Evolutionary conservation across 2,329 filamentous ascomycete species (phyloP).

Genomic region (Curvularia spicifera): DNA sequence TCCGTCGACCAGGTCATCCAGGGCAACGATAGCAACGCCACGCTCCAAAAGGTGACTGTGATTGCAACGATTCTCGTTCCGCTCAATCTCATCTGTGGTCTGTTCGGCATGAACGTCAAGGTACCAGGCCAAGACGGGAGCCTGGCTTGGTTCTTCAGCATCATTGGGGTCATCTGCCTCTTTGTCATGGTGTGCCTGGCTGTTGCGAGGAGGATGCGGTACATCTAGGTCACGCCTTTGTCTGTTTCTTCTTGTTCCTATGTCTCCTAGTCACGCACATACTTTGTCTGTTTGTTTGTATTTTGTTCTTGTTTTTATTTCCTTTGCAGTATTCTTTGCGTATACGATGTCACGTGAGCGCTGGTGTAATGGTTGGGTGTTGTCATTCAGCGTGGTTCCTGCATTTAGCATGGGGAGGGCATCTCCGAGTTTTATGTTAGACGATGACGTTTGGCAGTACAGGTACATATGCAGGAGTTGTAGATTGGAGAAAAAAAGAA

Average conservation of each 20-base stretch:
- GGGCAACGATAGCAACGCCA: constrained; percentile 85
- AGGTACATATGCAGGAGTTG: neutral
- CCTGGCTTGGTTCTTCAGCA: constrained; percentile 66
- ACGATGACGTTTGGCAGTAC: constrained; percentile 14
- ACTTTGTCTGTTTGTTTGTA: neutral
- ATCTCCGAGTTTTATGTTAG: constrained; percentile 7
- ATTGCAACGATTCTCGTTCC: constrained; percentile 95
- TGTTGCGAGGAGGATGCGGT: constrained; percentile 53
- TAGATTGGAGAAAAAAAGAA: neutral
- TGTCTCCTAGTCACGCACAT: neutral
- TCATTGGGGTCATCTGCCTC: constrained; percentile 61
- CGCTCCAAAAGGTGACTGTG: constrained; percentile 93
- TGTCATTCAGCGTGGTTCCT: constrained; percentile 1
- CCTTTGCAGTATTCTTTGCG: constrained; percentile 3
- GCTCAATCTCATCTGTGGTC: constrained; percentile 86
- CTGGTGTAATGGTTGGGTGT: constrained; percentile 12
- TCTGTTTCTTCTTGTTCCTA: neutral
- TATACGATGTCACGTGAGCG: constrained; percentile 13
- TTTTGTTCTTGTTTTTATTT: constrained; percentile 4
- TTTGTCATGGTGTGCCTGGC: constrained; percentile 51
- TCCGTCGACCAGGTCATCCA: constrained; percentile 89
- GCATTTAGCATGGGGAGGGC: constrained; percentile 5
- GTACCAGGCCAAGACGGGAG: constrained; percentile 67
- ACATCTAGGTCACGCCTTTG: constrained; percentile 39
- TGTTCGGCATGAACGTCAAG: constrained; percentile 86